A percentile compares a stretch with the other conserved stretches of the same genome.
phyloP scores from a whole-genome alignment of 2,329 filamentous ascomycete genomes.

The Acarospora socialis region DNA sequence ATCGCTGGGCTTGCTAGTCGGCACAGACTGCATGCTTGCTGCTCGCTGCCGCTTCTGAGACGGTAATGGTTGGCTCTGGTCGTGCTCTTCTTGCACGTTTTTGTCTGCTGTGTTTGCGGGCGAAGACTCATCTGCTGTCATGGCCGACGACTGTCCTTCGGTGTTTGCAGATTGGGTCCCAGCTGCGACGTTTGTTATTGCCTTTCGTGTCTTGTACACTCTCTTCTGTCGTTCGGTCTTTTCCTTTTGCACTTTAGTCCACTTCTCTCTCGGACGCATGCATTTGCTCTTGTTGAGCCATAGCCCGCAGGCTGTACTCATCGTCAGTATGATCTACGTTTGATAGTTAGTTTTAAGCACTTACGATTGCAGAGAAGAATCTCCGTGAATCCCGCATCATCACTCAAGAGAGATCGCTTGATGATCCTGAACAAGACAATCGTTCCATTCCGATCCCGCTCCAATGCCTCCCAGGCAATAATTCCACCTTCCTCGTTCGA shows the following conservation, averaged over 20 bases:
- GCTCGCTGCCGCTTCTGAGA: constrained; percentile 5
- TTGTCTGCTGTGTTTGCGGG: constrained; percentile 7
- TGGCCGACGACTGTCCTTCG: constrained; percentile 1
- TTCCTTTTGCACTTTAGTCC: constrained; percentile 51
- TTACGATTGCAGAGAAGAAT: constrained; percentile 76
- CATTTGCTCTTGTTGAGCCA: constrained; percentile 82
- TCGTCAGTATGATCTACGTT: constrained; percentile 17
- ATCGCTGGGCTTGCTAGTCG: neutral
- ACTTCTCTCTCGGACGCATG: constrained; percentile 71
- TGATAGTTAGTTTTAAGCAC: constrained; percentile 22
- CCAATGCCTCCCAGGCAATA: constrained; percentile 56
- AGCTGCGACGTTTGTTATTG: constrained; percentile 9
- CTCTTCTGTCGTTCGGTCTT: constrained; percentile 28
- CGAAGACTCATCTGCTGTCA: constrained; percentile 8
- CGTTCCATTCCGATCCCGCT: constrained; percentile 47
- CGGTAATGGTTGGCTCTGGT: constrained; percentile 7
- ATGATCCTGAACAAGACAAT: constrained; percentile 57
- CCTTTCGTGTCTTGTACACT: constrained; percentile 7
- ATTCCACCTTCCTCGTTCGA: constrained; percentile 59
- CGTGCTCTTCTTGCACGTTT: constrained; percentile 4
- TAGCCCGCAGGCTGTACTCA: constrained; percentile 59
- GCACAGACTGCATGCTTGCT: constrained; percentile 6
- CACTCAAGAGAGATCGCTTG: constrained; percentile 56
- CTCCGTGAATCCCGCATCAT: constrained; percentile 58
- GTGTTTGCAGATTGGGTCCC: constrained; percentile 5